These are phyloP conservation scores for Penicillium daleae DNA, from an alignment of 495 filamentous ascomycete species.

Conservation along the genomic window DNA sequence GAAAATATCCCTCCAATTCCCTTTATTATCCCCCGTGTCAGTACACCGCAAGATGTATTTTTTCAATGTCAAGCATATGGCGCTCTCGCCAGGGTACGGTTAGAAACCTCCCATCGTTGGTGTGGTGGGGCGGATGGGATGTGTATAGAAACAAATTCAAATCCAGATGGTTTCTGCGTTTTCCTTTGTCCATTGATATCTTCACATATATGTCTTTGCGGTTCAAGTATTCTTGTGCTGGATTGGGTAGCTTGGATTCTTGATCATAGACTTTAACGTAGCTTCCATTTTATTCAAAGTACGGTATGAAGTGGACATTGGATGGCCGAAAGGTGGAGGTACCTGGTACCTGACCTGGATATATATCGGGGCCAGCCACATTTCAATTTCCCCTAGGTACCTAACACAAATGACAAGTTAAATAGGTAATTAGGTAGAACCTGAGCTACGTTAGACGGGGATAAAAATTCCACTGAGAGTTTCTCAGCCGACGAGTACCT, in stretches of 20 bases:
- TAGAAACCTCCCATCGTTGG: conserved; percentile 28
- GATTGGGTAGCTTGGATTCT: not conserved
- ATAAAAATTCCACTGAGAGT: too few species aligned
- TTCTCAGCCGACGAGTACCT: too few species aligned
- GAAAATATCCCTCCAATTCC: conserved; percentile 29
- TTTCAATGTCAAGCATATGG: conserved; percentile 40
- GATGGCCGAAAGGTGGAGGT: not conserved
- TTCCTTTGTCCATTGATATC: conserved; percentile 3
- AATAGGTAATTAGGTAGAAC: too few species aligned
- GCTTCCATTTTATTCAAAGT: not conserved
- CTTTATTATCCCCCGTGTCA: conserved; percentile 43
- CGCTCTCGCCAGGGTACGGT: conserved; percentile 28
- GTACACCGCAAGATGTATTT: conserved; percentile 43
- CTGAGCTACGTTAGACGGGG: too few species aligned
- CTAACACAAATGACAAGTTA: too few species aligned
- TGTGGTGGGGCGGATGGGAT: conserved; percentile 39
- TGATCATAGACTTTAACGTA: not conserved
- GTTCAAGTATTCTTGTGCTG: not conserved
- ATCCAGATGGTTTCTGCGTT: conserved; percentile 43
- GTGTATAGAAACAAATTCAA: conserved; percentile 54
- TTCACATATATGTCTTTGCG: not conserved
- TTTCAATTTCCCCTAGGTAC: too few species aligned
- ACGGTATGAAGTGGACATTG: not conserved
- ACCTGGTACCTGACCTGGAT: not conserved
- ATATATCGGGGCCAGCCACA: not conserved